Conservation (phyloP, 805 yeast genomes). For the Nematodospora valgi region DNA sequence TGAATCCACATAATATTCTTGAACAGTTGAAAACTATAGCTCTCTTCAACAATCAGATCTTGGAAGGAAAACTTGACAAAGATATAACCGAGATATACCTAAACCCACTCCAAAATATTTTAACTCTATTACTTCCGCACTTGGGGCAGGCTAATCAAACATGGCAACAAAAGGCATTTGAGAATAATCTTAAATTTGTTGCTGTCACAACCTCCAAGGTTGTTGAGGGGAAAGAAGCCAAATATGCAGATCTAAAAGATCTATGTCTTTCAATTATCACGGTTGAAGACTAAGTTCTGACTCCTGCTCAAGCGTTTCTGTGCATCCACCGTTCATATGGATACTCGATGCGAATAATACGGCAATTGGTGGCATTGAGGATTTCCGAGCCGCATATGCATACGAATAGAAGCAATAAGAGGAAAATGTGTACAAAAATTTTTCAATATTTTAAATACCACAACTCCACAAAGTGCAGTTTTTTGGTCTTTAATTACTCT, state of each 20-base stretch:
- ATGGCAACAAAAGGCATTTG: constrained; percentile 5
- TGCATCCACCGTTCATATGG: no score
- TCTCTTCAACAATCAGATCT: constrained; percentile 15
- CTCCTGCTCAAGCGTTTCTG: no score
- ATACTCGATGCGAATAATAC: no score
- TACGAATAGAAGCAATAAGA: no score
- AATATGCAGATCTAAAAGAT: background rate
- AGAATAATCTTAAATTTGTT: constrained; percentile 29
- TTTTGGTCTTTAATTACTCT: no score
- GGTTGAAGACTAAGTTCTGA: no score
- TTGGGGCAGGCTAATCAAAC: background rate
- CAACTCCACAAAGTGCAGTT: no score
- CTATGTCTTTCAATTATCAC: no score
- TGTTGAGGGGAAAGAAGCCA: constrained; percentile 1
- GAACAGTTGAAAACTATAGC: constrained; percentile 20
- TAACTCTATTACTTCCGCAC: constrained; percentile 9
- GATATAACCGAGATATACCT: background rate
- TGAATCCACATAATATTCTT: constrained; percentile 3
- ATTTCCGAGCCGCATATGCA: no score
- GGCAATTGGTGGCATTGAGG: no score
- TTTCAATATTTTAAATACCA: background rate
- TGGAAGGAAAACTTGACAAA: background rate
- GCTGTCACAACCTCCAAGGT: constrained; percentile 18
- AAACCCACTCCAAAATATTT: constrained; percentile 2
- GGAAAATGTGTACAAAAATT: background rate